These are phyloP conservation scores for Trichopus zeylanicus DNA, from an alignment of 116 monocot species.

Conservation along the genomic window DNA sequence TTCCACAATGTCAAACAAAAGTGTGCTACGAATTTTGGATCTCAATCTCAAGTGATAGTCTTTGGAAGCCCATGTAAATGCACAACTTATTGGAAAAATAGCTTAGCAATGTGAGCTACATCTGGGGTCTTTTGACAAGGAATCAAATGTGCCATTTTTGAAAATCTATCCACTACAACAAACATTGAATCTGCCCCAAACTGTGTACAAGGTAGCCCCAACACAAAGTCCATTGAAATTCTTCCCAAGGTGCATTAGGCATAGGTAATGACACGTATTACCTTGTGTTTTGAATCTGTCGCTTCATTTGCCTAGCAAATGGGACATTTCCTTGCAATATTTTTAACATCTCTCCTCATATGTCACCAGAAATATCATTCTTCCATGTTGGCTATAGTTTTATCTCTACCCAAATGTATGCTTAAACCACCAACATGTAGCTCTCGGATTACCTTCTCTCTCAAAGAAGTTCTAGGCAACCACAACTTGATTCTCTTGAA, in stretches of 20 bases:
- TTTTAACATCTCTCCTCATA: neutral
- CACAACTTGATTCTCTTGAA: too few species aligned
- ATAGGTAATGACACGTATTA: neutral
- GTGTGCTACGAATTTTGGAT: neutral
- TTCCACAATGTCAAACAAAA: too few species aligned
- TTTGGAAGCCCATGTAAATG: neutral
- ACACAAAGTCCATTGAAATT: neutral
- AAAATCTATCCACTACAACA: neutral
- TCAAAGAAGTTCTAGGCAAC: neutral
- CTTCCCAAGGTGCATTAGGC: neutral
- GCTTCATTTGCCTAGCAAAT: neutral
- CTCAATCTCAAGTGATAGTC: neutral
- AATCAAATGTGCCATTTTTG: neutral
- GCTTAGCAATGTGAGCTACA: neutral
- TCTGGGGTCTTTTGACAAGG: neutral
- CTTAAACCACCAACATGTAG: neutral
- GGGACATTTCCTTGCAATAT: neutral
- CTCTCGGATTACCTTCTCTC: too few species aligned
- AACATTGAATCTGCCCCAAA: neutral
- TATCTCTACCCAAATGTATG: neutral
- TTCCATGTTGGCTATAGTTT: neutral
- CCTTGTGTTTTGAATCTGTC: neutral
- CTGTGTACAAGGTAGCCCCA: neutral
- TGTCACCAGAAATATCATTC: neutral
- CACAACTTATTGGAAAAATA: neutral